A percentile compares a stretch with the other conserved stretches of the same genome.
Evolutionary conservation across 352 stramenopile genomes (phyloP).

Genomic region (Globisporangium megalacanthum): DNA sequence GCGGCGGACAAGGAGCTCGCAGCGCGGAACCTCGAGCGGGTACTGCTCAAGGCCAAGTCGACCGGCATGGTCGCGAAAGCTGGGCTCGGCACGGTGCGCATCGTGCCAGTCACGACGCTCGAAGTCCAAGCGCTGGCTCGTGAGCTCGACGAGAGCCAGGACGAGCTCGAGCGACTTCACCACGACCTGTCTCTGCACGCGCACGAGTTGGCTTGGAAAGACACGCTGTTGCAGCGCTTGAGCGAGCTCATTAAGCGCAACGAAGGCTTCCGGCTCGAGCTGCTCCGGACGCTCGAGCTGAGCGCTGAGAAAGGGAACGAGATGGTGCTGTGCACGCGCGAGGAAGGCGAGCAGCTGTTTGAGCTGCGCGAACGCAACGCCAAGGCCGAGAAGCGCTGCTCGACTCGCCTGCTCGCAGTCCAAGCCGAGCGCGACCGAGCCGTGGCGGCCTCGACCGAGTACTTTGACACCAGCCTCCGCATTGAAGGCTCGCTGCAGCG

Average conservation of each 20-base stretch:
- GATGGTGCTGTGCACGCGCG: conserved; percentile 42
- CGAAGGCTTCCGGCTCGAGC: conserved; percentile 45
- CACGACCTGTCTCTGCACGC: conserved; percentile 28
- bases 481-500: conserved; percentile 52
- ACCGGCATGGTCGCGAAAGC: conserved; percentile 72
- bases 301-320: conserved; percentile 51
- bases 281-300: conserved; percentile 26
- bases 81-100: conserved; percentile 57
- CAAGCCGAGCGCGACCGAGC: conserved; percentile 30
- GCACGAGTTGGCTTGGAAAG: conserved; percentile 53
- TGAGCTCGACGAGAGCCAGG: conserved; percentile 40
- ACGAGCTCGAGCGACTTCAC: conserved; percentile 36
- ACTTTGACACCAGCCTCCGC: conserved; percentile 53
- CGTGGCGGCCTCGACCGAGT: conserved; percentile 30
- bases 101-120: conserved; percentile 42
- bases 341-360: conserved; percentile 51
- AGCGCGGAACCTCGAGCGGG: conserved; percentile 54
- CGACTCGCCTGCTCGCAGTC: conserved; percentile 22
- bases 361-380: conserved; percentile 26
- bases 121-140: conserved; percentile 36
- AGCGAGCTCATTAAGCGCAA: conserved; percentile 70
- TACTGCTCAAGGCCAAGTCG: conserved; percentile 52
- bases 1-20: conserved; percentile 33
- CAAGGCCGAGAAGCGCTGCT: conserved; percentile 23
- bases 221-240: conserved; percentile 57